Base-by-base conservation (phyloP, 768 basidiomycete genomes). In the Arthromyces matolae region DNA sequence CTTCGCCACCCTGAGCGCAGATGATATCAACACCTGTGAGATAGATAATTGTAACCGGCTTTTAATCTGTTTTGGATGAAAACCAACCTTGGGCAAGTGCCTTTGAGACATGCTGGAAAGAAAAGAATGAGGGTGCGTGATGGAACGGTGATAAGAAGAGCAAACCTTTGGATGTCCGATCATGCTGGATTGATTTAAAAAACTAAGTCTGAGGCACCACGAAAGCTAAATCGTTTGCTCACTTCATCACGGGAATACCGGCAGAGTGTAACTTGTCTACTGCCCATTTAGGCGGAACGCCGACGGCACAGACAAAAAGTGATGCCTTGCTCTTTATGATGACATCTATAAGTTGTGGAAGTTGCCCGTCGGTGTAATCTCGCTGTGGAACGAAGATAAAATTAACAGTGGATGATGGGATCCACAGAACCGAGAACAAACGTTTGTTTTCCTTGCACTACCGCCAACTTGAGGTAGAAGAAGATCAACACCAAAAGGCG, bases 21-120 rank as follows among this genome's bases (percentile, higher is more conserved):
- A 94, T 91, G 51, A 93, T 80, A 56, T 94, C 91, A 13, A 92
- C 89, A n/a, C 90, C 89, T 76, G 55, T 5, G n/a, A n/a, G n/a
- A 18, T 24, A 20, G 8, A 5, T 32, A 14, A 34, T 37, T 35
- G 35, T 49, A 32, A 37, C 49, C 8, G 7, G n/a, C n/a, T 32
- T 31, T 9, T 8, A 8, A 24, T n/a, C 42, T 32, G 6, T 5
- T 43, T 35, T 12, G 31, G 20, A 28, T 20, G 6, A 34, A 28
- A 10, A 8, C 20, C 45, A 35, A 78, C 83, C 86, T 64, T 82
- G 83, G 8, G 81, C 86, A 7, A 93, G 75, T 5, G 85, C 87
- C 66, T 86, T 87, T 5, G 69, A 62, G 36, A 87, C 85, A 54
- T 90, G 87, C 84, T 86, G 53, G 5, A 46, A 16, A 22, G 14